A percentile compares a stretch with the other conserved stretches of the same genome.
Evolutionary conservation across 495 filamentous ascomycete genomes (phyloP).

Genomic region (Xylaria venustula): DNA sequence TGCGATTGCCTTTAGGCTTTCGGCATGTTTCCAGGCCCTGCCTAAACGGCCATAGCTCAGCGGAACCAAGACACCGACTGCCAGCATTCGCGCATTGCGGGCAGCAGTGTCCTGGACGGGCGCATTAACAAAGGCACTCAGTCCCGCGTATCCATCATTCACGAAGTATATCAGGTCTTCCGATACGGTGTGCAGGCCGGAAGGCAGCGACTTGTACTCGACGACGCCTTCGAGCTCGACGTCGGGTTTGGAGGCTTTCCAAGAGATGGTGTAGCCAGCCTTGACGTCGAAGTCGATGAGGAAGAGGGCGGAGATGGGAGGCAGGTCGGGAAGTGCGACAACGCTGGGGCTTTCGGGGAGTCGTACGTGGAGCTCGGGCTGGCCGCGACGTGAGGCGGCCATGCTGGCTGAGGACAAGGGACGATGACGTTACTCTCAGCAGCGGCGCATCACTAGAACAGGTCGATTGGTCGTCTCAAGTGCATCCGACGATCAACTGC

Average conservation of each 20-base stretch:
- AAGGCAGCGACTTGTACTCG: slow-evolving; percentile 92
- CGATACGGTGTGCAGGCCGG: slow-evolving; percentile 83
- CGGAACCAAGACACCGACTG: slow-evolving; percentile 84
- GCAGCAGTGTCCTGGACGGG: slow-evolving; percentile 71
- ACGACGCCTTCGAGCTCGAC: slow-evolving; percentile 85
- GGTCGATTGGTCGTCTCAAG: slow-evolving; percentile 4
- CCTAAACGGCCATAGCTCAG: slow-evolving; percentile 84
- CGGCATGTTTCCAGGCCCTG: slow-evolving; percentile 84
- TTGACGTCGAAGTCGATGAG: slow-evolving; percentile 85
- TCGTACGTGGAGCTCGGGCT: slow-evolving; percentile 48
- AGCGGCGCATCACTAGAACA: not conserved
- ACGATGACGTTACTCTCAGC: not conserved
- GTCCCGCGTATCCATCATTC: slow-evolving; percentile 77
- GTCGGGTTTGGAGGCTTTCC: slow-evolving; percentile 71
- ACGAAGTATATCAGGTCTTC: slow-evolving; percentile 93
- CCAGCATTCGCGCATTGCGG: slow-evolving; percentile 88
- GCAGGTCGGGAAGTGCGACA: slow-evolving; percentile 53
- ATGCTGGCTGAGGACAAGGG: slow-evolving; percentile 24
- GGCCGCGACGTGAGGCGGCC: slow-evolving; percentile 52
- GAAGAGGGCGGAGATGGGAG: slow-evolving; percentile 79
- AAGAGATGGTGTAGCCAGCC: slow-evolving; percentile 80
- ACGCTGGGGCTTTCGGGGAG: slow-evolving; percentile 28
- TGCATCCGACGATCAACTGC: slow-evolving; percentile 2
- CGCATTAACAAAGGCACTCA: slow-evolving; percentile 88
- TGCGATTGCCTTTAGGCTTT: slow-evolving; percentile 71